These are phyloP conservation scores for Cryphonectria carpinicola DNA, from an alignment of 2,329 filamentous ascomycete species.

Conservation along the genomic window DNA sequence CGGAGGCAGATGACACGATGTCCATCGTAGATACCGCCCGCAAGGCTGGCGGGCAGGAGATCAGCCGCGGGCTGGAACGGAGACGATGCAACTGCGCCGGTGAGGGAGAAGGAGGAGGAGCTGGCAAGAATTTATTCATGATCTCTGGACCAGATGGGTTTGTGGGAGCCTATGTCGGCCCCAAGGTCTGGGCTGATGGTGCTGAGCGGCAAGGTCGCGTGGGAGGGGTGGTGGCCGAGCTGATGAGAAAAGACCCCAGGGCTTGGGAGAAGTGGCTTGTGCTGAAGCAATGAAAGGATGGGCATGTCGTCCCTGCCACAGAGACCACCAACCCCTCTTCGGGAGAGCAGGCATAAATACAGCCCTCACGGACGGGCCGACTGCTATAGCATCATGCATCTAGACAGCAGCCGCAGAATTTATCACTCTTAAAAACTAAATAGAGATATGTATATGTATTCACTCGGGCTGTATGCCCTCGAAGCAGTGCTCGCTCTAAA, in stretches of 20 bases:
- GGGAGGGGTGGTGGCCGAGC: conserved; percentile 65
- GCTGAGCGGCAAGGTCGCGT: conserved; percentile 75
- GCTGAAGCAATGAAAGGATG: conserved; percentile 50
- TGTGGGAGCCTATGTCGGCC: conserved; percentile 76
- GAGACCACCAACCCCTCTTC: neutral
- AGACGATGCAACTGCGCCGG: conserved; percentile 35
- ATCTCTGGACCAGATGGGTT: conserved; percentile 93
- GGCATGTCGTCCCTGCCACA: neutral
- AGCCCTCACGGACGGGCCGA: neutral
- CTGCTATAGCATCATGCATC: neutral
- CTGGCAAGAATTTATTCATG: conserved; percentile 70
- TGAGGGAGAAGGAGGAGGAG: conserved; percentile 41
- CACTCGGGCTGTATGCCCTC: neutral
- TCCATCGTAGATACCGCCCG: conserved; percentile 16
- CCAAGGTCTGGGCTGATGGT: conserved; percentile 76
- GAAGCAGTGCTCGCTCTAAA: conserved; percentile 21
- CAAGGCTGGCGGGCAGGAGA: conserved; percentile 23
- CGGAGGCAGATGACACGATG: conserved; percentile 27
- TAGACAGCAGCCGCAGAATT: conserved; percentile 6
- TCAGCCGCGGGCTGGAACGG: conserved; percentile 29
- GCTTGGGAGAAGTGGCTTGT: conserved; percentile 53
- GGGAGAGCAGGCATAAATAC: neutral
- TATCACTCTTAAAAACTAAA: conserved; percentile 18
- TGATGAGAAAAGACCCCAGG: conserved; percentile 53
- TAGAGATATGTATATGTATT: conserved; percentile 1